Evolutionary conservation across 495 filamentous ascomycete species (phyloP), one percentile per base, ranked within the genome.

Genomic region (Talaromyces trachyspermus): DNA sequence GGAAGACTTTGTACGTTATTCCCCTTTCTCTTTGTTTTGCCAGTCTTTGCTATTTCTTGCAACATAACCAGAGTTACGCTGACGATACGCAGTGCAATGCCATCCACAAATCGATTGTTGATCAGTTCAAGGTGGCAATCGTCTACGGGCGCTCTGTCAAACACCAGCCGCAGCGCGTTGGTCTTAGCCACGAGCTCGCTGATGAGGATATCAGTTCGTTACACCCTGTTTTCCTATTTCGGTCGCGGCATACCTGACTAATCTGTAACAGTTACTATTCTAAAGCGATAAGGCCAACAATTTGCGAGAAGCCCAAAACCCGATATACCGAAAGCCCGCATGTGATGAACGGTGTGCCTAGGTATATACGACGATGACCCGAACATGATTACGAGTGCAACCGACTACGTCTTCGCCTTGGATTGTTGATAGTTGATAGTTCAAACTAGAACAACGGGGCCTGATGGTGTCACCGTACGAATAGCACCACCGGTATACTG

Each of bases 91-190:
- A 96, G 90, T 98, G 92, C 68, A 94, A 95, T 68, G 74, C 88
- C 51, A 98, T 98, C 66, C 92, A 98, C 68, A 86, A 89, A 63
- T 89, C 81, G 25, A 98, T 98, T 58, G 78, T 95, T 46, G 92
- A 98, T 60, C 84, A 95, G 55, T 98, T 98, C 77, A 92, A 89
- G 71, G 75, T 80, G 26, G 92, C 92, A 14, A 83, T 98, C 64
- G 92, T 98, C 38, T 98, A 97, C 66, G 92, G 92, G 43, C 88
- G 88, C 56, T 95, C 89, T 32, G 92, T 98, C 29, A 97, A 95
- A 77, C 92, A 98, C 72, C 92, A 98, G 69, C 92, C 92, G 51
- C 94, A 97, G 70, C 79, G 89, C 50, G 92, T 98, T 49, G 92
- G 92, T 46, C 76, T 98, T 49, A 68, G 80, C 17, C 92, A 98